Conservation (phyloP, 345 rosid species). For the Gossypium mustelinum region DNA sequence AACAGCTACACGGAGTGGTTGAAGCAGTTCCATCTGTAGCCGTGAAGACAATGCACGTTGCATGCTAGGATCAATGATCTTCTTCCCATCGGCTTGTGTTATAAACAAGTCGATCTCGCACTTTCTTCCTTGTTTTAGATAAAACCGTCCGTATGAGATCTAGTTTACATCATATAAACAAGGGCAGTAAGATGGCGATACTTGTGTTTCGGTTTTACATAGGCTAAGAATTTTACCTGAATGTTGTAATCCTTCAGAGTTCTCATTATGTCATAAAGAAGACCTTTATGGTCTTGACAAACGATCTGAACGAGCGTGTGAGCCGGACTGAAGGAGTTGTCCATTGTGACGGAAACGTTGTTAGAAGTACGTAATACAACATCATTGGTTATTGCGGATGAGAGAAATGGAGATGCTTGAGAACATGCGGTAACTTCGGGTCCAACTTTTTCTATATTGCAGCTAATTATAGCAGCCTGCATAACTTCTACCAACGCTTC, state of each 20-base stretch:
- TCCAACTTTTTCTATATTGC: slow-evolving; percentile 70
- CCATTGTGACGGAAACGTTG: slow-evolving; percentile 54
- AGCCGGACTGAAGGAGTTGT: slow-evolving; percentile 73
- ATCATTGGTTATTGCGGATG: slow-evolving; percentile 52
- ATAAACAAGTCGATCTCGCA: slow-evolving; percentile 89
- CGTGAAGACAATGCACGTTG: slow-evolving; percentile 59
- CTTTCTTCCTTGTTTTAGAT: slow-evolving; percentile 41
- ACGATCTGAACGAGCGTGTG: slow-evolving; percentile 81
- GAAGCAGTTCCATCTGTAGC: slow-evolving; percentile 57
- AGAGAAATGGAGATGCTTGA: slow-evolving; percentile 55
- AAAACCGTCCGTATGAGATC: slow-evolving; percentile 89
- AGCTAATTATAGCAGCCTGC: slow-evolving; percentile 65
- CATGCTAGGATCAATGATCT: slow-evolving; percentile 76
- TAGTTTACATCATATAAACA: slow-evolving; percentile 15
- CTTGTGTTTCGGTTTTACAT: background rate
- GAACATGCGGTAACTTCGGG: slow-evolving; percentile 64
- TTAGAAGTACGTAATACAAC: slow-evolving; percentile 35
- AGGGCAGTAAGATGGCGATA: no score
- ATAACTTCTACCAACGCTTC: slow-evolving; percentile 39
- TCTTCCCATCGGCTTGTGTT: slow-evolving; percentile 75
- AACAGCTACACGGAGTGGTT: slow-evolving; percentile 73
- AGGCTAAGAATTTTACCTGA: slow-evolving; percentile 47
- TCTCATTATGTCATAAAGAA: slow-evolving; percentile 91
- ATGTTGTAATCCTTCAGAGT: slow-evolving; percentile 88
- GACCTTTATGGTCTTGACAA: slow-evolving; percentile 89